phyloP scores from a whole-genome alignment of 805 yeast genomes.

The Wickerhamomyces mucosus region DNA sequence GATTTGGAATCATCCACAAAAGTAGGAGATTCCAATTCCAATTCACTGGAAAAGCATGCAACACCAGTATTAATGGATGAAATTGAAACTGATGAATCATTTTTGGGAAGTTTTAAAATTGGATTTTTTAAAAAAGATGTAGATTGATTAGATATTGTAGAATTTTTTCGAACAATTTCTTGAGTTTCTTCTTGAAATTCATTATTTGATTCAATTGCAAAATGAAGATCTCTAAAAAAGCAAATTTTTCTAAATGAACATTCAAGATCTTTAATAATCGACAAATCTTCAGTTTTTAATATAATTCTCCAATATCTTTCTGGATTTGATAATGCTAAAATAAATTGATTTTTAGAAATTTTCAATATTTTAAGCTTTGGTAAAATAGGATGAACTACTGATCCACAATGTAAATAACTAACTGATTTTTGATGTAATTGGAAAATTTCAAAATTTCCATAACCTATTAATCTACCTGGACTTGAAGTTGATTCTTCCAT shows the following conservation, averaged over 20 bases:
- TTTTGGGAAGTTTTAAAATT: neutral
- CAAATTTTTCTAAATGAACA: slow-evolving; percentile 23
- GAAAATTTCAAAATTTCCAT: slow-evolving; percentile 51
- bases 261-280: slow-evolving; percentile 19
- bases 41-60: slow-evolving; percentile 25
- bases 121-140: too few relatives aligned
- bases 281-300: slow-evolving; percentile 17
- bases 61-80: slow-evolving; percentile 25
- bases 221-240: slow-evolving; percentile 31
- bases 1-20: slow-evolving; percentile 35
- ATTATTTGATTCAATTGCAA: slow-evolving; percentile 1
- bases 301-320: slow-evolving; percentile 63
- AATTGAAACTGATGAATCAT: slow-evolving; percentile 13
- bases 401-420: slow-evolving; percentile 53
- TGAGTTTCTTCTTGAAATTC: too few relatives aligned
- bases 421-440: slow-evolving; percentile 49
- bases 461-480: slow-evolving; percentile 44
- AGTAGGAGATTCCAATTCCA: slow-evolving; percentile 23
- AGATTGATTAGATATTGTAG: too few relatives aligned
- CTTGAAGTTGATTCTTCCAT: slow-evolving; percentile 6
- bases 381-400: slow-evolving; percentile 64
- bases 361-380: slow-evolving; percentile 54
- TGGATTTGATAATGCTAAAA: slow-evolving; percentile 63
- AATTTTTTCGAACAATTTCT: too few relatives aligned
- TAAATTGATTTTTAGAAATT: slow-evolving; percentile 36